Percentiles rank a stretch among this genome's conserved stretches.
phyloP scores from a whole-genome alignment of 225 moss, liverwort and hornwort genomes.

The Physcomitrellopsis africana region DNA sequence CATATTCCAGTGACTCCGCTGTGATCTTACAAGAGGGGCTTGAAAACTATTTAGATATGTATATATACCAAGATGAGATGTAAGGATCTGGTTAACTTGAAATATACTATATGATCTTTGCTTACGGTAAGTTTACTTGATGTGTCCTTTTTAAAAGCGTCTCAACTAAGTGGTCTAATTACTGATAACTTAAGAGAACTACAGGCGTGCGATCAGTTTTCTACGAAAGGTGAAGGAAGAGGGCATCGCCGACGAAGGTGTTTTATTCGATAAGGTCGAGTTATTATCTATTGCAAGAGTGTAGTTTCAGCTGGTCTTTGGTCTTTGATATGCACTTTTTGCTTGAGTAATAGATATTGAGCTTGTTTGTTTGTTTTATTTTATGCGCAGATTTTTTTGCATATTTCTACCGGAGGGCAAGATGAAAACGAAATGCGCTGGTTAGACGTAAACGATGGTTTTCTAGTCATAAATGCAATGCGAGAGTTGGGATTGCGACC shows the following conservation, averaged over 20 bases:
- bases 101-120: background rate
- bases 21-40: slow-evolving; percentile 10
- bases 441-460: slow-evolving; percentile 59
- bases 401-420: slow-evolving; percentile 59
- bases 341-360: slow-evolving; percentile 18
- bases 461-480: slow-evolving; percentile 62
- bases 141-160: background rate
- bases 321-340: no score
- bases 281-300: slow-evolving; percentile 18
- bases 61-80: background rate
- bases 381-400: slow-evolving; percentile 67
- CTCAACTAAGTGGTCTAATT: slow-evolving; percentile 21
- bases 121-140: background rate
- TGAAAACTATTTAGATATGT: background rate
- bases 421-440: slow-evolving; percentile 61
- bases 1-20: background rate
- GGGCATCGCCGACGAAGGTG: slow-evolving; percentile 63
- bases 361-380: background rate
- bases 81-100: background rate
- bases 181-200: slow-evolving; percentile 24
- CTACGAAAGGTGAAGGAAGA: slow-evolving; percentile 62
- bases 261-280: slow-evolving; percentile 73
- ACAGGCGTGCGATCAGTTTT: slow-evolving; percentile 65
- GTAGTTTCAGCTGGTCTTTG: background rate
- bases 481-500: slow-evolving; percentile 68